These are phyloP conservation scores for Beauveria sp. DNA, from an alignment of 2,329 filamentous ascomycete genomes.

Conservation along the genomic window DNA sequence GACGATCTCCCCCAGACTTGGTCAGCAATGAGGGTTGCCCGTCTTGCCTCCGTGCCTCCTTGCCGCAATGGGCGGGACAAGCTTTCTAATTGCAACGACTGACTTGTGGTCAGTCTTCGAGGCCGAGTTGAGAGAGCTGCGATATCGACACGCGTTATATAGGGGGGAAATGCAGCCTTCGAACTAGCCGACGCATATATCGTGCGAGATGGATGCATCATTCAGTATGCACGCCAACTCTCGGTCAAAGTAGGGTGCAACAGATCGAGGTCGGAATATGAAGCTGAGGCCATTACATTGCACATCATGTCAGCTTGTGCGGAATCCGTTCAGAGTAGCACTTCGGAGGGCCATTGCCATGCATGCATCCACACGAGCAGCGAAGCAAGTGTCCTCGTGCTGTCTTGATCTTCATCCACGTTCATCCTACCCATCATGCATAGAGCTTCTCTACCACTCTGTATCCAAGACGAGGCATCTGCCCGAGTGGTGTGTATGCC, in stretches of 20 bases:
- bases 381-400: conserved; percentile 4
- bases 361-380: background rate
- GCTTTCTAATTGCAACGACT: background rate
- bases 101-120: background rate
- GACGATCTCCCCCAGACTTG: conserved; percentile 6
- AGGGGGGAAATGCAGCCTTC: background rate
- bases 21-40: background rate
- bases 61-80: background rate
- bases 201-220: background rate
- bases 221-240: background rate
- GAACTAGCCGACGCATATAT: background rate
- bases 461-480: background rate
- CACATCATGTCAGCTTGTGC: background rate
- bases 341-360: background rate
- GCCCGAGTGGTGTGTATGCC: background rate
- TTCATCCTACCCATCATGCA: background rate
- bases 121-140: background rate
- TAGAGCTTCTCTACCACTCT: background rate
- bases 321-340: background rate
- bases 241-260: background rate
- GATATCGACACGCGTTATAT: background rate
- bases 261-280: background rate
- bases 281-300: background rate
- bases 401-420: background rate
- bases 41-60: background rate